Evolutionary conservation across 129 eudicot genomes (phyloP).

Genomic region (Pulicaria dysenterica): DNA sequence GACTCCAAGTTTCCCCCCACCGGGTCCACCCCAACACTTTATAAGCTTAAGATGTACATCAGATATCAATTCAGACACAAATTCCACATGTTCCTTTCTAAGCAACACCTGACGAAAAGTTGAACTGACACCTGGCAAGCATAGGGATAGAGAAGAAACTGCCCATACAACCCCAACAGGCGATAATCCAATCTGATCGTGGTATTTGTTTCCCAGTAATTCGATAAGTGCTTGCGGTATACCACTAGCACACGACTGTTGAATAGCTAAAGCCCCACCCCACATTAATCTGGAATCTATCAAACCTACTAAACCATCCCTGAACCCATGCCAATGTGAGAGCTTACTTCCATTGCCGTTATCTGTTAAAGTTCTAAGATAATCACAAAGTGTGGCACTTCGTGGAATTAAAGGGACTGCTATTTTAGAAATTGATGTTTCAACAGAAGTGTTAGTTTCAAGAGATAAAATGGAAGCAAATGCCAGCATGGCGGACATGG

Average conservation of each 20-base stretch:
- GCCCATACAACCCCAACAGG: conserved; percentile 95
- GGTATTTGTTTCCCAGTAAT: conserved; percentile 59
- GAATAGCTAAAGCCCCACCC: conserved; percentile 95
- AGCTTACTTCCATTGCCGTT: conserved; percentile 58
- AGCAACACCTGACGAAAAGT: conserved; percentile 85
- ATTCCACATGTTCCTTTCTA: conserved; percentile 63
- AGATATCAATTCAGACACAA: conserved; percentile 67
- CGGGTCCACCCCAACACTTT: conserved; percentile 82
- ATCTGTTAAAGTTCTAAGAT: conserved; percentile 50
- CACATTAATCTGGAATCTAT: conserved; percentile 75
- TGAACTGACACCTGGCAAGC: conserved; percentile 83
- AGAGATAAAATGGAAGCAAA: conserved; percentile 83
- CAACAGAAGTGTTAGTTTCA: conserved; percentile 56
- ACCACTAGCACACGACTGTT: conserved; percentile 97
- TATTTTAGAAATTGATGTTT: conserved; percentile 60
- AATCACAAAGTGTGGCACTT: conserved; percentile 80
- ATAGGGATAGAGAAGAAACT: conserved; percentile 77
- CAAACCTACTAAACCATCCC: conserved; percentile 90
- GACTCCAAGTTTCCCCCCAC: conserved; percentile 84
- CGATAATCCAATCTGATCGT: conserved; percentile 69
- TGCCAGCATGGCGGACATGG: conserved; percentile 93
- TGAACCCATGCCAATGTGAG: conserved; percentile 79
- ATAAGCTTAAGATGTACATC: conserved; percentile 68
- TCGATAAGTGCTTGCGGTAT: conserved; percentile 80
- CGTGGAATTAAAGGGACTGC: conserved; percentile 94